Evolutionary conservation across 495 filamentous ascomycete species (phyloP).

Genomic region (Xylaria curta): DNA sequence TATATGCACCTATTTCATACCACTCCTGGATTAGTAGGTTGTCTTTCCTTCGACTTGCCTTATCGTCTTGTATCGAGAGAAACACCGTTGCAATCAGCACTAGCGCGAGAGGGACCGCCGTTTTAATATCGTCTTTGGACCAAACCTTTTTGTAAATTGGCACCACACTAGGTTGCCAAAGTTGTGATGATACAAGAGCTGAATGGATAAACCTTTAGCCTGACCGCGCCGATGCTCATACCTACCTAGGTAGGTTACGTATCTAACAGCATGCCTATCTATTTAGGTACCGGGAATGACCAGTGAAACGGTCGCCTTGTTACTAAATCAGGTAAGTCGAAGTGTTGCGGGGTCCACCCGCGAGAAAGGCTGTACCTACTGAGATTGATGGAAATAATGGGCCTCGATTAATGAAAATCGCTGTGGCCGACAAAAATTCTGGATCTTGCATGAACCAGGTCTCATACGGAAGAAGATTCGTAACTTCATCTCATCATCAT

Average conservation of each 20-base stretch:
- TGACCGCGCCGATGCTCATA: not conserved
- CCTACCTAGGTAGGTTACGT: not conserved
- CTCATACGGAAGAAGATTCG: not conserved
- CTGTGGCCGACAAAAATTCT: constrained; percentile 23
- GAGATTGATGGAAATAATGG: constrained; percentile 21
- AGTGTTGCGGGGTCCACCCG: not conserved
- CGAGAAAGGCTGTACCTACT: not conserved
- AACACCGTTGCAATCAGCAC: not conserved
- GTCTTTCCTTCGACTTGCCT: not conserved
- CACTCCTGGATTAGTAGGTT: not conserved
- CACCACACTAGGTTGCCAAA: not conserved
- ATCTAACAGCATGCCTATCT: not conserved
- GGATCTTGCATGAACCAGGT: constrained; percentile 2
- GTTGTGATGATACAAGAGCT: not conserved
- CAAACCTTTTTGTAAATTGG: not conserved
- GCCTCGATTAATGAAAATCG: constrained; percentile 20
- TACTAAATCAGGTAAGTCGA: constrained; percentile 18
- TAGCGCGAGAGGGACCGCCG: not conserved
- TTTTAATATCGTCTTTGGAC: not conserved
- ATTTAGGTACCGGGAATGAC: not conserved
- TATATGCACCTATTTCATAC: not conserved
- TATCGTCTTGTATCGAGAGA: not conserved
- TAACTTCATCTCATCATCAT: not conserved
- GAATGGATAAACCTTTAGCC: not conserved
- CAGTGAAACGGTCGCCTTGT: constrained; percentile 1